These are phyloP conservation scores for Pseudocercospora fijiensis DNA, from an alignment of 2,329 filamentous ascomycete genomes.

Conservation along the genomic window DNA sequence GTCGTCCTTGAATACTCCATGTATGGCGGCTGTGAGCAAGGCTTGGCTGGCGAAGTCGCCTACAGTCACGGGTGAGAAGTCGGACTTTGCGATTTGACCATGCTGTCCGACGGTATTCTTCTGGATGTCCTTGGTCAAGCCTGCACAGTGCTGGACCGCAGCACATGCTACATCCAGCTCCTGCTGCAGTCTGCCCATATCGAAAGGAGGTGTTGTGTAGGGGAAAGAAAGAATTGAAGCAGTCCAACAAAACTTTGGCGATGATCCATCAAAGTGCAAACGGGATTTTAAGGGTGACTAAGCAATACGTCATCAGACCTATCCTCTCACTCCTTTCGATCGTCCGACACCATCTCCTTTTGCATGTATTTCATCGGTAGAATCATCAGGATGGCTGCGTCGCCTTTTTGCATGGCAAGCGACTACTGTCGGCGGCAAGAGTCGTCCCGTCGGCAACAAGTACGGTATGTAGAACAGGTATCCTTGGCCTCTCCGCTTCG, in stretches of 20 bases:
- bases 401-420: not conserved
- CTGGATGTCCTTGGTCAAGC: conserved; percentile 57
- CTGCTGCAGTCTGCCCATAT: conserved; percentile 15
- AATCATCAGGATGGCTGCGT: not conserved
- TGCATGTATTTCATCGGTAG: not conserved
- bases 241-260: not conserved
- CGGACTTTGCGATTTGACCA: conserved; percentile 56
- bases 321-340: not conserved
- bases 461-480: too few species aligned
- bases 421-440: not conserved
- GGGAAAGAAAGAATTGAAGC: not conserved
- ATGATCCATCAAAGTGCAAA: not conserved
- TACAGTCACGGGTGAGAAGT: conserved; percentile 61
- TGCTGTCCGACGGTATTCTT: conserved; percentile 48
- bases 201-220: not conserved
- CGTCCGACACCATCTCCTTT: not conserved
- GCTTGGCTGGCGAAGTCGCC: conserved; percentile 65
- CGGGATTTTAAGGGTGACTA: not conserved
- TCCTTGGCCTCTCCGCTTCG: not conserved
- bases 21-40: conserved; percentile 58
- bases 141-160: conserved; percentile 36
- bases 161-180: conserved; percentile 27
- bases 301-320: not conserved
- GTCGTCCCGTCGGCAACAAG: not conserved
- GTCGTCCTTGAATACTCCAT: conserved; percentile 55